These are phyloP conservation scores for Colletotrichum lupini DNA, from an alignment of 2,329 filamentous ascomycete species.

Conservation along the genomic window DNA sequence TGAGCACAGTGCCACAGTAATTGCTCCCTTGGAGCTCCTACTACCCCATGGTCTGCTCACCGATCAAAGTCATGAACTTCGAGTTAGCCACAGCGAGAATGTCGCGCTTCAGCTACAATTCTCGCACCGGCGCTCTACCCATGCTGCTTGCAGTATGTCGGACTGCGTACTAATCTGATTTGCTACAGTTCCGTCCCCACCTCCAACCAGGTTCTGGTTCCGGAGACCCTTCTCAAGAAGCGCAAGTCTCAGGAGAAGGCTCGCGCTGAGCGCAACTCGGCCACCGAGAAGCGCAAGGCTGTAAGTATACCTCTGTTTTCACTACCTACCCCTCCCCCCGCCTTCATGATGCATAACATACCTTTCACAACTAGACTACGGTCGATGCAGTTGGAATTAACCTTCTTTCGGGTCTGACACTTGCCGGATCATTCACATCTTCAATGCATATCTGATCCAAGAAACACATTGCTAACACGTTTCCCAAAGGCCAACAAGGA, in stretches of 20 bases:
- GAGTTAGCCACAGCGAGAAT: slow-evolving; percentile 94
- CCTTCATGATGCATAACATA: slow-evolving; percentile 87
- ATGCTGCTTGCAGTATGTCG: slow-evolving; percentile 69
- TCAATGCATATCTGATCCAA: slow-evolving; percentile 31
- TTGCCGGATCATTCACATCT: slow-evolving; percentile 45
- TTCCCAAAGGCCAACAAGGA: slow-evolving; percentile 88
- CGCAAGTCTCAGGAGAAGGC: slow-evolving; percentile 99
- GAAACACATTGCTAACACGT: slow-evolving; percentile 11
- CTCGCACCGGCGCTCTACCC: slow-evolving; percentile 84
- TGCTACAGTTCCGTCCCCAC: slow-evolving; percentile 84
- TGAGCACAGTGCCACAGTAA: slow-evolving; percentile 60
- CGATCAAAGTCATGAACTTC: slow-evolving; percentile 81
- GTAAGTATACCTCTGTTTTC: slow-evolving; percentile 68
- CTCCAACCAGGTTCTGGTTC: slow-evolving; percentile 94
- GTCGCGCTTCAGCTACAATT: slow-evolving; percentile 92
- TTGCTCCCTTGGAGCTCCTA: slow-evolving; percentile 28
- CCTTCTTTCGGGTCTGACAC: slow-evolving; percentile 99
- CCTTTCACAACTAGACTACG: slow-evolving; percentile 89
- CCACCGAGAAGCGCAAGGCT: slow-evolving; percentile 88
- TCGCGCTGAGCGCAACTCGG: slow-evolving; percentile 85
- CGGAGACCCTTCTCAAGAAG: slow-evolving; percentile 99
- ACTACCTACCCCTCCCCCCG: slow-evolving; percentile 31
- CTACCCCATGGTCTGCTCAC: slow-evolving; percentile 63
- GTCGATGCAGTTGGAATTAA: slow-evolving; percentile 98
- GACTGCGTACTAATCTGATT: slow-evolving; percentile 84